A percentile compares a stretch with the other conserved stretches of the same genome.
Evolutionary conservation across 2,329 filamentous ascomycete genomes (phyloP).

Genomic region (Pyrenophora tritici-repentis): DNA sequence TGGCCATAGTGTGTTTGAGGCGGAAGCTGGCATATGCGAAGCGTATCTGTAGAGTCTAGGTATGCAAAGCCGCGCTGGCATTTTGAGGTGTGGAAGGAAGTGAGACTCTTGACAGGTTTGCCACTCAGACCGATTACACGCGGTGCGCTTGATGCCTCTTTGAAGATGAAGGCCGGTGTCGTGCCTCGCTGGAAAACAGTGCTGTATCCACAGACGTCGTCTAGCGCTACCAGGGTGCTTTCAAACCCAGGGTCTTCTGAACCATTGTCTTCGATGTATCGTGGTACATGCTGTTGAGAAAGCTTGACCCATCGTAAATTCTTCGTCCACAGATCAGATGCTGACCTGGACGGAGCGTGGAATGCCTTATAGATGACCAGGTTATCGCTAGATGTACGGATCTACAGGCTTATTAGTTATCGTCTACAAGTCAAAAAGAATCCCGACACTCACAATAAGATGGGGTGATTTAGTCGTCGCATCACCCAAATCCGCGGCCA

Average conservation of each 20-base stretch:
- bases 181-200: constrained; percentile 81
- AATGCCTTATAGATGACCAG: constrained; percentile 87
- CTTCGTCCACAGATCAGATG: constrained; percentile 55
- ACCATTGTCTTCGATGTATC: constrained; percentile 56
- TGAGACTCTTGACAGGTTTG: constrained; percentile 70
- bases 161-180: constrained; percentile 81
- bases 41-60: constrained; percentile 63
- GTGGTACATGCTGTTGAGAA: constrained; percentile 69
- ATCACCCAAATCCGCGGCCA: constrained; percentile 86
- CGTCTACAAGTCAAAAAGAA: too few relatives aligned
- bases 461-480: constrained; percentile 71
- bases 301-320: constrained; percentile 78
- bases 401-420: constrained; percentile 51
- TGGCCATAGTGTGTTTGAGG: constrained; percentile 70
- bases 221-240: constrained; percentile 61
- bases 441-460: constrained; percentile 68
- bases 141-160: constrained; percentile 76
- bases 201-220: constrained; percentile 76
- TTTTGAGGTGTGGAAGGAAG: constrained; percentile 74
- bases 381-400: constrained; percentile 80
- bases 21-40: constrained; percentile 76
- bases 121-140: constrained; percentile 75
- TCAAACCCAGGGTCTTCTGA: constrained; percentile 52
- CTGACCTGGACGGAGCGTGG: constrained; percentile 51
- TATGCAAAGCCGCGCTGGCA: constrained; percentile 86